A percentile compares a stretch with the other conserved stretches of the same genome.
phyloP scores from a whole-genome alignment of 1,284 basidiomycete genomes.

The Marasmius fiardii region DNA sequence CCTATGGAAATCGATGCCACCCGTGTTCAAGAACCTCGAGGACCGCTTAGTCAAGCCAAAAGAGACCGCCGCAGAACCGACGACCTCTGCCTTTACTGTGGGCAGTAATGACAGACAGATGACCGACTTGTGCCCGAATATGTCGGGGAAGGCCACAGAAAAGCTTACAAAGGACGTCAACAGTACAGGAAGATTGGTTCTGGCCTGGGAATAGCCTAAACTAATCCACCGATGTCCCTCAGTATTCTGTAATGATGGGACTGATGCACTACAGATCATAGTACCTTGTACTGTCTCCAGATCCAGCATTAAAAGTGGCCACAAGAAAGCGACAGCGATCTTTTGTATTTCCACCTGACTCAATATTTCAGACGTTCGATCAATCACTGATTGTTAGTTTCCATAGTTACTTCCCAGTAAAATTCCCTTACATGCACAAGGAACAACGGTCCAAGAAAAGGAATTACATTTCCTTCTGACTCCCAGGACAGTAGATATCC shows the following conservation, averaged over 20 bases:
- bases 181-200: background rate
- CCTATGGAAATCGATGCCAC: slow-evolving; percentile 8
- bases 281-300: too few species aligned
- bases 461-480: too few species aligned
- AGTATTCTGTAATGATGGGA: slow-evolving; percentile 1
- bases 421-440: too few species aligned
- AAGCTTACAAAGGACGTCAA: background rate
- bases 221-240: background rate
- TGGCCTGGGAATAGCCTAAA: slow-evolving; percentile 1
- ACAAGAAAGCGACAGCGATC: too few species aligned
- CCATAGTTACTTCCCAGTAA: too few species aligned
- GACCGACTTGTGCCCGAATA: background rate
- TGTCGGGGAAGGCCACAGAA: background rate
- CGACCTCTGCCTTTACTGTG: slow-evolving; percentile 9
- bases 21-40: background rate
- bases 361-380: too few species aligned
- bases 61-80: background rate
- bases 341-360: too few species aligned
- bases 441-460: too few species aligned
- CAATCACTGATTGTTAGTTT: too few species aligned
- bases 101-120: background rate
- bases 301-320: too few species aligned
- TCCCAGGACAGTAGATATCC: too few species aligned
- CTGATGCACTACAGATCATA: too few species aligned
- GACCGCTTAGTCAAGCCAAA: slow-evolving; percentile 1